A percentile compares a stretch with the other conserved stretches of the same genome.
phyloP scores from a whole-genome alignment of 345 rosid species.

The Eutrema heterophyllum region DNA sequence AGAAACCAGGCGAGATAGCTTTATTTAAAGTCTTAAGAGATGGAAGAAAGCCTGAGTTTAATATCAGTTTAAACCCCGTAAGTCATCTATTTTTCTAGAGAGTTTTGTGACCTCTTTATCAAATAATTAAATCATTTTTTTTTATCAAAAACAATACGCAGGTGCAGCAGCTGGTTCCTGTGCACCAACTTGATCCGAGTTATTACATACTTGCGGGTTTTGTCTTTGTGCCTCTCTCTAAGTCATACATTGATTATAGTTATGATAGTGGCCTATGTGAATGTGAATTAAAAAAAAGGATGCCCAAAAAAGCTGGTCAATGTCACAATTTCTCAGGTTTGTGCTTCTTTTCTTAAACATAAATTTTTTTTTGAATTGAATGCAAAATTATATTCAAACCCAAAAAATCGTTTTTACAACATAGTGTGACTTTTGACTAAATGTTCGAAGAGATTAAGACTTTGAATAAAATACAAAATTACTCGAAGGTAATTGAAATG shows the following conservation, averaged over 20 bases:
- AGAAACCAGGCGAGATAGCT: neutral
- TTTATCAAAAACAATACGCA: neutral
- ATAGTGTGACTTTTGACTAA: too few species aligned
- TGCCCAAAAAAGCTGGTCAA: neutral
- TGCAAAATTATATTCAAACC: too few species aligned
- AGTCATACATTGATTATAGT: neutral
- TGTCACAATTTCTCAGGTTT: neutral
- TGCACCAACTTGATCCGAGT: neutral
- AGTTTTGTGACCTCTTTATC: neutral
- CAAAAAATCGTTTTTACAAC: too few species aligned
- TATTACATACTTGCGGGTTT: neutral
- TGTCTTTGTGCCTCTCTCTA: neutral
- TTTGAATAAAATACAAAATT: too few species aligned
- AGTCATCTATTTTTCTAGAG: neutral
- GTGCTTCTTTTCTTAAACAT: neutral
- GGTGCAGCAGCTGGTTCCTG: neutral
- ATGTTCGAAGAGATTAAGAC: too few species aligned
- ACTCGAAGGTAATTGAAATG: too few species aligned
- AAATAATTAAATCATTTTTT: neutral
- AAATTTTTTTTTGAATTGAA: too few species aligned
- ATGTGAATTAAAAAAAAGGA: neutral
- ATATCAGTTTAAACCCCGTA: neutral
- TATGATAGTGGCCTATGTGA: neutral
- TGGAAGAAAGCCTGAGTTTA: neutral
- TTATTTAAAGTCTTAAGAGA: neutral